These are phyloP conservation scores for Sugiyamaella pinicola DNA, from an alignment of 1,139 yeast genomes.

Conservation along the genomic window DNA sequence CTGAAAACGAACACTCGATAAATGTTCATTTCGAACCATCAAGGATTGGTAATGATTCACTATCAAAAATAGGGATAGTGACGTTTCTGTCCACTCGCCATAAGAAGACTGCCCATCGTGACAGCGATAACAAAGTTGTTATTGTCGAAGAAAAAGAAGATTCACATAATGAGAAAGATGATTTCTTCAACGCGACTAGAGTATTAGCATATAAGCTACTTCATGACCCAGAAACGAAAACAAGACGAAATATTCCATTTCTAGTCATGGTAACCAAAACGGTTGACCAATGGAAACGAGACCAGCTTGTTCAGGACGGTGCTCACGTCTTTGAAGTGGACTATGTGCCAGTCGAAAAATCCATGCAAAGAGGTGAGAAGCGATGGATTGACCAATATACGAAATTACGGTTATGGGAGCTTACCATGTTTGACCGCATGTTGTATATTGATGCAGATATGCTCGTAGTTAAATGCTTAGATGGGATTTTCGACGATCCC, in stretches of 20 bases:
- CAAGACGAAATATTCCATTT: conserved; percentile 19
- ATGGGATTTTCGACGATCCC: conserved; percentile 24
- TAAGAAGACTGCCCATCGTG: background rate
- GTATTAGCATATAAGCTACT: conserved; percentile 25
- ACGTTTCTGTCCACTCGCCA: conserved; percentile 15
- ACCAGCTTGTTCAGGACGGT: conserved; percentile 23
- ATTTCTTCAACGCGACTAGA: conserved; percentile 24
- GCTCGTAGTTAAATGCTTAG: conserved; percentile 19
- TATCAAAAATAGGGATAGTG: conserved; percentile 4
- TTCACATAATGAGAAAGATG: conserved; percentile 17
- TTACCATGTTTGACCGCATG: conserved; percentile 23
- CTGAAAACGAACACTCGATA: background rate
- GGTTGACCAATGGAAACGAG: conserved; percentile 21
- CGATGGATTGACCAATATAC: conserved; percentile 26
- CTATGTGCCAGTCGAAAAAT: conserved; percentile 15
- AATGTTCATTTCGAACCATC: conserved; percentile 2
- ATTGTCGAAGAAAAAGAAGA: background rate
- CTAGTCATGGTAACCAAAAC: conserved; percentile 23
- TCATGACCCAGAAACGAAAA: conserved; percentile 21
- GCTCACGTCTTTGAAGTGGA: conserved; percentile 24
- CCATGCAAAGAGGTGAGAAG: conserved; percentile 19
- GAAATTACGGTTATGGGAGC: conserved; percentile 23
- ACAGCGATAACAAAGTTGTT: background rate
- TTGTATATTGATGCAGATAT: conserved; percentile 26
- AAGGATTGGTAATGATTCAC: background rate